Conservation (phyloP, 768 basidiomycete species). For the Auricularia sp. region DNA sequence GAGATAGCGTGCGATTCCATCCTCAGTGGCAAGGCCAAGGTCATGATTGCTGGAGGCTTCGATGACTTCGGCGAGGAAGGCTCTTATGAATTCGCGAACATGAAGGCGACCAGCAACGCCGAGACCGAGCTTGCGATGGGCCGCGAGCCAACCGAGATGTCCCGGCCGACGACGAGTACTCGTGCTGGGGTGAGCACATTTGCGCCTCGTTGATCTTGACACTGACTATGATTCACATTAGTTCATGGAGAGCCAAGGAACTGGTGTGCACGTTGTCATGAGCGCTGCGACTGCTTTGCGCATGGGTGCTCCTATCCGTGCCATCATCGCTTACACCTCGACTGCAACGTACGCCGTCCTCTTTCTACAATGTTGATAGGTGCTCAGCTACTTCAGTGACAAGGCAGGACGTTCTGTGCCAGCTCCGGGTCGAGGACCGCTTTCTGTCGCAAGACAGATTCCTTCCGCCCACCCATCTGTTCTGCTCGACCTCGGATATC, state of each 20-base stretch:
- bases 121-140: slow-evolving; percentile 98
- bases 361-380: not conserved
- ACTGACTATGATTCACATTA: slow-evolving; percentile 15
- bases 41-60: slow-evolving; percentile 98
- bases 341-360: slow-evolving; percentile 70
- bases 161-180: slow-evolving; percentile 91
- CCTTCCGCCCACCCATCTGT: slow-evolving; percentile 68
- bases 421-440: slow-evolving; percentile 89
- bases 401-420: slow-evolving; percentile 98
- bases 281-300: slow-evolving; percentile 91
- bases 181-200: slow-evolving; percentile 69
- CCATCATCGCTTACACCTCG: slow-evolving; percentile 89
- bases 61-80: slow-evolving; percentile 98
- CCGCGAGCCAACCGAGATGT: slow-evolving; percentile 98
- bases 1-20: slow-evolving; percentile 98
- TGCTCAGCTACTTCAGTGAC: slow-evolving; percentile 45
- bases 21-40: slow-evolving; percentile 90
- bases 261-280: slow-evolving; percentile 97
- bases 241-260: slow-evolving; percentile 97
- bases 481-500: slow-evolving; percentile 77
- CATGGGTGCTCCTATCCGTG: slow-evolving; percentile 87
- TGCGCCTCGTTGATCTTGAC: not conserved
- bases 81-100: slow-evolving; percentile 98
- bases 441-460: slow-evolving; percentile 81
- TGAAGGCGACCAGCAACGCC: slow-evolving; percentile 98